phyloP scores from a whole-genome alignment of 2,329 filamentous ascomycete species.

The Pseudodiploospora longispora region DNA sequence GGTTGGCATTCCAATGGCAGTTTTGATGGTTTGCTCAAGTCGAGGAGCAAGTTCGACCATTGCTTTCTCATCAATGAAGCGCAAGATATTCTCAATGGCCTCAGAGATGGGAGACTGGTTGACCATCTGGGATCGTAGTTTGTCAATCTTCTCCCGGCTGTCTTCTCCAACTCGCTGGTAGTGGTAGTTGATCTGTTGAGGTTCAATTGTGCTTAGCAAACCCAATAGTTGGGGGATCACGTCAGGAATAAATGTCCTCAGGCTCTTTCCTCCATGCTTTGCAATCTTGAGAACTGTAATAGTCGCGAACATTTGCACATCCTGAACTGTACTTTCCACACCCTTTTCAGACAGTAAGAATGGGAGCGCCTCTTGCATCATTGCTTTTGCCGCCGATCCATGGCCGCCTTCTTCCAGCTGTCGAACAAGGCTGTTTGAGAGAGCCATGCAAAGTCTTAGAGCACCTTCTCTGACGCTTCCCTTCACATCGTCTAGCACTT shows the following conservation, averaged over 20 bases:
- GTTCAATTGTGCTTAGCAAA: conserved; percentile 80
- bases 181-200: conserved; percentile 82
- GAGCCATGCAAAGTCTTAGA: conserved; percentile 68
- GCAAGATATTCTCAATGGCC: conserved; percentile 81
- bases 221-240: conserved; percentile 76
- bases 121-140: conserved; percentile 71
- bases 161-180: conserved; percentile 85
- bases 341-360: conserved; percentile 86
- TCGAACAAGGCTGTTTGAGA: conserved; percentile 79
- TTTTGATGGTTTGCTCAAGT: conserved; percentile 73
- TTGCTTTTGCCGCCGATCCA: conserved; percentile 61
- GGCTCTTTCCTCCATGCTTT: conserved; percentile 73
- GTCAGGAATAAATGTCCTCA: conserved; percentile 73
- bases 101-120: conserved; percentile 85
- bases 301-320: conserved; percentile 79
- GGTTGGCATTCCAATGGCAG: conserved; percentile 81
- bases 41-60: conserved; percentile 66
- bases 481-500: conserved; percentile 94
- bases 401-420: conserved; percentile 73
- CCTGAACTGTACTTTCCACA: conserved; percentile 79
- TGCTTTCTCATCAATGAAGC: conserved; percentile 69
- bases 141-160: conserved; percentile 84
- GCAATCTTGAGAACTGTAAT: conserved; percentile 79
- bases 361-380: conserved; percentile 80
- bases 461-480: conserved; percentile 77